phyloP scores from a whole-genome alignment of 257 asterid genomes.

The Solanum ahanhuiri region DNA sequence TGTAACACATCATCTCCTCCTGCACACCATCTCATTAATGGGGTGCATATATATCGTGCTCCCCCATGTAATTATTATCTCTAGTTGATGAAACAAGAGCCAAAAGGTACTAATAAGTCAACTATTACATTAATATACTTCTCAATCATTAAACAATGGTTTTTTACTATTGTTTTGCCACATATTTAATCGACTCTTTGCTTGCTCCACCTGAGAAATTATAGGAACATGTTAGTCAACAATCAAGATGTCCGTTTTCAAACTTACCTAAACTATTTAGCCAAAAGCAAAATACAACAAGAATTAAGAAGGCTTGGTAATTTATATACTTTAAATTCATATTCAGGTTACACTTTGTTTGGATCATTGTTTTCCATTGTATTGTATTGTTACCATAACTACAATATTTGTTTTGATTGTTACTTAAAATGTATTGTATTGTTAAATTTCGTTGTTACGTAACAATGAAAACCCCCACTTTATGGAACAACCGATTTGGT shows the following conservation, averaged over 20 bases:
- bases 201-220: conserved; percentile 12
- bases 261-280: not conserved
- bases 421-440: too few species aligned
- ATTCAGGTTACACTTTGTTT: too few species aligned
- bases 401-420: too few species aligned
- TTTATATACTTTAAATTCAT: not conserved
- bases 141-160: not conserved
- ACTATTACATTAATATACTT: not conserved
- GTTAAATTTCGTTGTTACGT: too few species aligned
- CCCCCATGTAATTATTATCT: too few species aligned
- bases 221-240: not conserved
- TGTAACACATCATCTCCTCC: not conserved
- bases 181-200: conserved; percentile 10
- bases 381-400: too few species aligned
- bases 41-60: not conserved
- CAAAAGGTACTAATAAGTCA: too few species aligned
- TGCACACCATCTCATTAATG: not conserved
- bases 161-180: conserved; percentile 3
- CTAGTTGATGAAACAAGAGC: too few species aligned
- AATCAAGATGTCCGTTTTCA: not conserved
- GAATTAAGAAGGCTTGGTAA: not conserved
- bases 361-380: too few species aligned
- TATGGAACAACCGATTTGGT: too few species aligned
- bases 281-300: not conserved
- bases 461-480: too few species aligned